Evolutionary conservation across 352 stramenopile genomes (phyloP).

Genomic region (Discostella stelligera): DNA sequence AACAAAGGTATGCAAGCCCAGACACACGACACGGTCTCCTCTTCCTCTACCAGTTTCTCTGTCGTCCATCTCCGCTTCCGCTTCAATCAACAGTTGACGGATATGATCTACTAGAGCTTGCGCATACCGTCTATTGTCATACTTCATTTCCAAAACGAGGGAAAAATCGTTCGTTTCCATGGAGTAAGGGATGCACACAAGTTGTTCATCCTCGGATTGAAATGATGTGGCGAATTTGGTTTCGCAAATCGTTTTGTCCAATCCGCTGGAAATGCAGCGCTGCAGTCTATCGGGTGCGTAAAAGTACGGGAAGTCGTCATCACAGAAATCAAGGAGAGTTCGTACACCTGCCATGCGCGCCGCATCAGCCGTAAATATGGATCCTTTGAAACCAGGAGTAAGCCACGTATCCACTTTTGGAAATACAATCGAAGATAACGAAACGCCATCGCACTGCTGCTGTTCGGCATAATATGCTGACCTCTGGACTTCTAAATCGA

Average conservation of each 20-base stretch:
- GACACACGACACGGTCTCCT: conserved; percentile 33
- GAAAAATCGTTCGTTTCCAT: conserved; percentile 53
- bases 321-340: neutral
- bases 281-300: neutral
- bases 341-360: neutral
- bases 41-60: neutral
- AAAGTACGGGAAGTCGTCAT: neutral
- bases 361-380: neutral
- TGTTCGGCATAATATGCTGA: neutral
- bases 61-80: neutral
- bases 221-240: neutral
- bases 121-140: conserved; percentile 33
- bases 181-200: conserved; percentile 43
- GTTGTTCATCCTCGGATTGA: neutral
- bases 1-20: conserved; percentile 51
- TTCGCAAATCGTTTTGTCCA: neutral
- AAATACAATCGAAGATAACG: neutral
- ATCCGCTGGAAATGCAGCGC: too few species aligned
- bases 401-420: neutral
- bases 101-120: conserved; percentile 41
- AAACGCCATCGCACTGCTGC: neutral
- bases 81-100: conserved; percentile 33
- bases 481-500: neutral
- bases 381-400: neutral
- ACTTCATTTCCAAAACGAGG: conserved; percentile 31